phyloP scores from a whole-genome alignment of 2,329 filamentous ascomycete genomes.

The Endothia cerciana region DNA sequence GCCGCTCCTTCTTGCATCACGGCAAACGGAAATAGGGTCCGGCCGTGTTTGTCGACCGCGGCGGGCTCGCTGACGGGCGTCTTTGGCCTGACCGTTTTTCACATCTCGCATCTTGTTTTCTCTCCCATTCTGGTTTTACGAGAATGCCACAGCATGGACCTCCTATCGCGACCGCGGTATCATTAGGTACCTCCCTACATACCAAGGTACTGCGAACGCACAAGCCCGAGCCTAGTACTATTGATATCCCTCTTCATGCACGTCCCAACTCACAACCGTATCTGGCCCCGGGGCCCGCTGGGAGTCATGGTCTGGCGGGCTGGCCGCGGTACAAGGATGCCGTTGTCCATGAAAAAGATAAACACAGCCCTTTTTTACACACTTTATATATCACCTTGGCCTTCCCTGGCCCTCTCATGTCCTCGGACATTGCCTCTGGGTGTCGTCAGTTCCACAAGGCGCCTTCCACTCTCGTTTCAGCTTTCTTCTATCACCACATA shows the following conservation, averaged over 20 bases:
- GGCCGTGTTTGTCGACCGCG: slow-evolving; percentile 11
- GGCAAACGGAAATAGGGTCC: slow-evolving; percentile 16
- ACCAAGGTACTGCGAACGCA: slow-evolving; percentile 9
- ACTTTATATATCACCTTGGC: slow-evolving; percentile 20
- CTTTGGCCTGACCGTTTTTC: neutral
- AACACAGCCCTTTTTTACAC: slow-evolving; percentile 1
- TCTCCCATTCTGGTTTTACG: neutral
- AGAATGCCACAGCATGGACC: slow-evolving; percentile 16
- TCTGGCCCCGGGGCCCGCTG: neutral
- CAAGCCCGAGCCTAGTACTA: slow-evolving; percentile 9
- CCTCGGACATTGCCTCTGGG: neutral
- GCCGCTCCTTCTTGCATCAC: slow-evolving; percentile 14
- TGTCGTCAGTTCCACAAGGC: neutral
- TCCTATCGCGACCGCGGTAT: slow-evolving; percentile 16
- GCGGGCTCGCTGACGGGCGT: slow-evolving; percentile 15
- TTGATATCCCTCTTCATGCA: slow-evolving; percentile 17
- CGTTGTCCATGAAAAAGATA: slow-evolving; percentile 8
- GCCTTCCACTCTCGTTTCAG: neutral
- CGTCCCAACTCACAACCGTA: neutral
- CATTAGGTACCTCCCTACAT: slow-evolving; percentile 6
- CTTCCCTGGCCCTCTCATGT: neutral
- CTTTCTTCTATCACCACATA: neutral
- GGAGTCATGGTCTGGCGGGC: slow-evolving; percentile 18
- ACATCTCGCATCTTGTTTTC: neutral
- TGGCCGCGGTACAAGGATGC: slow-evolving; percentile 20